A percentile compares a stretch with the other conserved stretches of the same genome.
Evolutionary conservation across 768 basidiomycete species (phyloP).

Genomic region (Boletus pseudopeckii): DNA sequence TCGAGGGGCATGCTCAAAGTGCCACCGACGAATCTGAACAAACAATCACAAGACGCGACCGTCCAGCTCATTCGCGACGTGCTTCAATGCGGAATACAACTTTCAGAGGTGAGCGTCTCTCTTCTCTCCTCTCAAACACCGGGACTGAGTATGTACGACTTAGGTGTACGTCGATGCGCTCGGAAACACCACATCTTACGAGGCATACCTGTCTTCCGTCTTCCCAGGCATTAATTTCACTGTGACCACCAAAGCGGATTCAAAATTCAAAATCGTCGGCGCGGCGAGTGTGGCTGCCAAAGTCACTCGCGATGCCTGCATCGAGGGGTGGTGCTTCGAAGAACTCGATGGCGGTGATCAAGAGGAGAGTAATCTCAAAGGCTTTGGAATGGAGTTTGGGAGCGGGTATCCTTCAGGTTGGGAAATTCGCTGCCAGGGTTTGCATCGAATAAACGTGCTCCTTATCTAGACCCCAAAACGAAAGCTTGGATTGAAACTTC

Average conservation of each 20-base stretch:
- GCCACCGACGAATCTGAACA: constrained; percentile 83
- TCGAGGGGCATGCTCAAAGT: constrained; percentile 86
- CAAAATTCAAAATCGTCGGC: constrained; percentile 94
- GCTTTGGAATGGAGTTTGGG: constrained; percentile 48
- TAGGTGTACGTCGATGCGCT: constrained; percentile 97
- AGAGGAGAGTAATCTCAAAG: background rate
- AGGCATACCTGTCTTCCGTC: constrained; percentile 71
- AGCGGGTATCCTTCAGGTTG: constrained; percentile 91
- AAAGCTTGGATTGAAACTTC: constrained; percentile 77
- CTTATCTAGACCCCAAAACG: constrained; percentile 80
- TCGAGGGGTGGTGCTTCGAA: constrained; percentile 83
- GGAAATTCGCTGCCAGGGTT: background rate
- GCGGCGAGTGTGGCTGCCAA: constrained; percentile 99
- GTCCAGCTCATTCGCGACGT: constrained; percentile 83
- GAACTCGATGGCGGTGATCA: constrained; percentile 40
- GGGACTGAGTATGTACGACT: background rate
- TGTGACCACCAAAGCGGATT: constrained; percentile 90
- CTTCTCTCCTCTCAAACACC: background rate
- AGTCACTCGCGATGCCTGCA: constrained; percentile 88
- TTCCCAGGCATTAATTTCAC: constrained; percentile 88
- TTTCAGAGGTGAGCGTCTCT: constrained; percentile 61
- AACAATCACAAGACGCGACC: constrained; percentile 87
- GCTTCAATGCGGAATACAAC: constrained; percentile 70
- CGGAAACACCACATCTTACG: constrained; percentile 81
- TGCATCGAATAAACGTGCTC: background rate